These are phyloP conservation scores for Lentinula sp. DNA, from an alignment of 768 basidiomycete genomes.

Conservation along the genomic window DNA sequence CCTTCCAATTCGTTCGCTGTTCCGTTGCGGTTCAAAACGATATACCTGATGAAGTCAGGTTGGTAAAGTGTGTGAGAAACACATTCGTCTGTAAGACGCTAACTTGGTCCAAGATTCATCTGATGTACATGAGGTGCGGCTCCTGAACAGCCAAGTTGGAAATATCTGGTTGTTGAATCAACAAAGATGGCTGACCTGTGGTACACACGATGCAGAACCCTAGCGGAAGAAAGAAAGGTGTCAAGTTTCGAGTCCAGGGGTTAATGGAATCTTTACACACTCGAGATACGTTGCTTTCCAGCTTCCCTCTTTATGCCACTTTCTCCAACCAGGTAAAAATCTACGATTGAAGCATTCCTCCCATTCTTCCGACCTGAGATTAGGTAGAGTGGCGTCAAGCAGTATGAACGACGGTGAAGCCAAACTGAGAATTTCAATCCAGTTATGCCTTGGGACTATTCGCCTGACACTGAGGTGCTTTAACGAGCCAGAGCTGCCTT, in stretches of 20 bases:
- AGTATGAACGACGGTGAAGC: slow-evolving; percentile 60
- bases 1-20: slow-evolving; percentile 66
- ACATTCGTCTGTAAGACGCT: slow-evolving; percentile 13
- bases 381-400: slow-evolving; percentile 64
- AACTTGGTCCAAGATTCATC: slow-evolving; percentile 86
- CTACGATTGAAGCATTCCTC: slow-evolving; percentile 66
- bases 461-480: slow-evolving; percentile 56
- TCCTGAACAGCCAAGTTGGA: slow-evolving; percentile 24
- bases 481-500: slow-evolving; percentile 26
- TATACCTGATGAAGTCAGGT: slow-evolving; percentile 41
- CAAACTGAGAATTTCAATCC: slow-evolving; percentile 68
- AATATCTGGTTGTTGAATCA: not conserved
- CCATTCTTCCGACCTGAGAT: slow-evolving; percentile 63
- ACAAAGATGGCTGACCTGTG: slow-evolving; percentile 26
- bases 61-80: slow-evolving; percentile 1
- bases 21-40: slow-evolving; percentile 71
- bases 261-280: slow-evolving; percentile 30
- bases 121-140: slow-evolving; percentile 59
- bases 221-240: slow-evolving; percentile 19
- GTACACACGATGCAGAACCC: slow-evolving; percentile 58
- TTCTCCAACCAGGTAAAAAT: slow-evolving; percentile 74
- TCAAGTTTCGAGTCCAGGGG: slow-evolving; percentile 5
- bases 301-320: slow-evolving; percentile 53
- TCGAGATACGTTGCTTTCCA: slow-evolving; percentile 68
- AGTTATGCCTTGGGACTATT: slow-evolving; percentile 70